Percentiles rank a stretch among this genome's conserved stretches.
Evolutionary conservation across 345 rosid species (phyloP).

Genomic region (Arabis alpina): DNA sequence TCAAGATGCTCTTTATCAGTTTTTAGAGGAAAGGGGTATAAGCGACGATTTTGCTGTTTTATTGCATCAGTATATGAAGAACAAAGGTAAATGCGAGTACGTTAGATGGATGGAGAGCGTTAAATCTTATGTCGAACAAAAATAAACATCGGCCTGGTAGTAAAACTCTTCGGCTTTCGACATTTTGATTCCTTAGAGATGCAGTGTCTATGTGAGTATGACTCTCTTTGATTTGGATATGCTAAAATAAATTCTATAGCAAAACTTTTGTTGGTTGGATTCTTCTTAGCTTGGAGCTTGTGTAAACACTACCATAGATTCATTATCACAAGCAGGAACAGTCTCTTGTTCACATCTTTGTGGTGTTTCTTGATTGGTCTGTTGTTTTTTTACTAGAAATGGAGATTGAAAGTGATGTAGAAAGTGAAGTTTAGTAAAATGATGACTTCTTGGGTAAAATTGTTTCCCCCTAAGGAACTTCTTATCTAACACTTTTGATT

Average conservation of each 20-base stretch:
- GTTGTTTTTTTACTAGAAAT: constrained; percentile 7
- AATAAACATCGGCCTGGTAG: constrained; percentile 35
- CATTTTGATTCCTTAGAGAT: constrained; percentile 3
- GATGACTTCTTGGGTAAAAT: constrained; percentile 39
- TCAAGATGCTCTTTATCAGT: constrained; percentile 68
- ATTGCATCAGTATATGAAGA: constrained; percentile 78
- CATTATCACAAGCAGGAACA: too few species aligned
- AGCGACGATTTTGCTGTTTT: constrained; percentile 68
- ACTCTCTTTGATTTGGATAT: not conserved
- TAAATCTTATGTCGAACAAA: constrained; percentile 65
- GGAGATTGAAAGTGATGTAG: constrained; percentile 5
- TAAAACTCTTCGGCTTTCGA: not conserved
- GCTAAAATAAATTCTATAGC: constrained; percentile 22
- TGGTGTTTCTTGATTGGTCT: constrained; percentile 8
- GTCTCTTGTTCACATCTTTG: not conserved
- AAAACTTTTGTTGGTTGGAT: not conserved
- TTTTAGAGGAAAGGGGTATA: constrained; percentile 72
- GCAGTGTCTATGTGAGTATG: constrained; percentile 29
- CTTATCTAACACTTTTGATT: constrained; percentile 20
- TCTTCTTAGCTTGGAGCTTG: constrained; percentile 19
- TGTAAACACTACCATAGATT: constrained; percentile 1
- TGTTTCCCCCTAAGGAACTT: constrained; percentile 4
- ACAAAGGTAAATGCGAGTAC: constrained; percentile 70
- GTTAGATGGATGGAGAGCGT: constrained; percentile 75
- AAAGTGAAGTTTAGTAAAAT: constrained; percentile 31